Base-by-base conservation (phyloP, 805 yeast species). In the Saturnispora ahearnii region DNA sequence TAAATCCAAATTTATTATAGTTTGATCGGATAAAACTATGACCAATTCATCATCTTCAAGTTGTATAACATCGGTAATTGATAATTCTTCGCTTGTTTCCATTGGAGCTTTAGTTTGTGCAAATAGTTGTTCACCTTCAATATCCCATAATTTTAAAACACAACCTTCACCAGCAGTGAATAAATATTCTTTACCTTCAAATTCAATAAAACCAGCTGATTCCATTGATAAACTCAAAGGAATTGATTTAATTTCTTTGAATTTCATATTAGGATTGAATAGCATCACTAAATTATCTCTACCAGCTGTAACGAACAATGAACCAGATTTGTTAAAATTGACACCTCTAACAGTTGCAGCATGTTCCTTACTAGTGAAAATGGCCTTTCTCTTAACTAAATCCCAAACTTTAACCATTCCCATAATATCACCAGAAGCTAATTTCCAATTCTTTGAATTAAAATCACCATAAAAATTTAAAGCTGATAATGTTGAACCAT, bases 401-500 rank as follows among this genome's bases (percentile, higher is more conserved):
- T 78, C 79, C 82, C 82, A 78, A 15, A 78, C 66, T 57, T 74
- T 76, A 15, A 73, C 75, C 1, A 72, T 65, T 28, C 83, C 82
- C 74, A 73, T 74, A 53, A 76, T 77, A 62, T 78, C 83, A 52
- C 82, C 84, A 57, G 88, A 78, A 13, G 89, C 85, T 51, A 93
- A 72, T 60, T 73, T 74, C 98, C 98, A 93, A 43, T 74, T 70
- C 42, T 74, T 72, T 2, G 82, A 72, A 55, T 86, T 84, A 41
- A 79, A 68, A 53, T 79, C 80, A 10, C 97, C 97, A 62, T 76
- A 75, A 63, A 93, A 88, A 1, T 62, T 53, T 49, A 91, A 65
- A 4, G 93, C 79, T 43, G 95, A 83, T 38, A 91, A 74, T 2
- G 95, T 84, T 11, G 93, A 82, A 21, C 96, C 95, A 64, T 93